Conservation (phyloP, 148 eudicot genomes). For the Rheum nobile region DNA sequence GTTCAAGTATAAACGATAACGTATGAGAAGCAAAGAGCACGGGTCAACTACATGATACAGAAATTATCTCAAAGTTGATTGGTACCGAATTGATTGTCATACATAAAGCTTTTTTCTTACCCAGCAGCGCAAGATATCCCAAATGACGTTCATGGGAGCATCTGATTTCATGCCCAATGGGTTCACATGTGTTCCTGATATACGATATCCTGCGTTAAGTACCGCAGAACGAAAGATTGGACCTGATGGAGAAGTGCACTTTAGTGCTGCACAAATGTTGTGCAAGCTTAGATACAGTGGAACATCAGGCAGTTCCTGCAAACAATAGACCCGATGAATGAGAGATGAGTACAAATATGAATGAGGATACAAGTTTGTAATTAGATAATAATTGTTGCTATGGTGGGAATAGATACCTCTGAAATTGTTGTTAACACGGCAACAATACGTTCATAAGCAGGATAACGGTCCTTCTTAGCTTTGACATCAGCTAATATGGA, state of each 20-base stretch:
- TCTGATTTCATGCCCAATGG: conserved; percentile 87
- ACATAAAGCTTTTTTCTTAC: conserved; percentile 16
- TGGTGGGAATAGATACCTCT: conserved; percentile 40
- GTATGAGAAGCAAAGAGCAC: background rate
- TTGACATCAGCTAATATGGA: conserved; percentile 66
- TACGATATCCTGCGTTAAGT: conserved; percentile 90
- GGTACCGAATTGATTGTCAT: background rate
- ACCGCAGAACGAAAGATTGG: conserved; percentile 86
- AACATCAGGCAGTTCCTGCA: conserved; percentile 92
- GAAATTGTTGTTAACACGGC: conserved; percentile 83
- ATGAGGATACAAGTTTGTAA: background rate
- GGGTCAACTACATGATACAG: background rate
- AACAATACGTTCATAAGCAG: conserved; percentile 68
- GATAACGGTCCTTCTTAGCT: conserved; percentile 61
- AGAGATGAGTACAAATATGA: background rate
- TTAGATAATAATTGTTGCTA: background rate
- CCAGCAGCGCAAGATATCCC: conserved; percentile 99
- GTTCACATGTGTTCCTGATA: conserved; percentile 79
- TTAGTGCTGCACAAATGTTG: conserved; percentile 78
- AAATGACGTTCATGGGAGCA: conserved; percentile 95
- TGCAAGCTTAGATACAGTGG: conserved; percentile 83
- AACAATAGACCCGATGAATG: background rate
- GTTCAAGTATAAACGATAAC: background rate
- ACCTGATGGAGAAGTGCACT: conserved; percentile 92
- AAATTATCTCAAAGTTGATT: background rate